A percentile compares a stretch with the other conserved stretches of the same genome.
Evolutionary conservation across 257 asterid genomes (phyloP).

Genomic region (Cordia subcordata): DNA sequence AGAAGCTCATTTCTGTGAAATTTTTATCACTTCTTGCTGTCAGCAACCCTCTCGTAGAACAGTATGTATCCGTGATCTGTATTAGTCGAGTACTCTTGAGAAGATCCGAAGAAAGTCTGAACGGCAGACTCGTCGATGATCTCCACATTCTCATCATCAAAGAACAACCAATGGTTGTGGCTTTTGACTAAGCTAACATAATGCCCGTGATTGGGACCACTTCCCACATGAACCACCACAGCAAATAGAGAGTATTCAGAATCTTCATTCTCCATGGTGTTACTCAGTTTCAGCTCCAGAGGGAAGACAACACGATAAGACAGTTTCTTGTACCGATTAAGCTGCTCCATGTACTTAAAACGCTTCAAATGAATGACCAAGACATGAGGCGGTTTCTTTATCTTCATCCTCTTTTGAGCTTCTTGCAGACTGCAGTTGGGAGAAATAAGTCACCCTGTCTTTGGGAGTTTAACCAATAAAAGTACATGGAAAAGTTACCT

Average conservation of each 20-base stretch:
- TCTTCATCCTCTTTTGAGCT: slow-evolving; percentile 84
- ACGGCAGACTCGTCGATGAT: slow-evolving; percentile 71
- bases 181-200: slow-evolving; percentile 81
- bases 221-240: slow-evolving; percentile 77
- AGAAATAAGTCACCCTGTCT: slow-evolving; percentile 7
- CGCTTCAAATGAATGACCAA: slow-evolving; percentile 80
- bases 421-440: slow-evolving; percentile 61
- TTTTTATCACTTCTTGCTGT: slow-evolving; percentile 19
- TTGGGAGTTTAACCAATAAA: background rate
- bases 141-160: slow-evolving; percentile 83
- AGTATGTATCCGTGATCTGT: slow-evolving; percentile 75
- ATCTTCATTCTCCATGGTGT: slow-evolving; percentile 52
- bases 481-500: slow-evolving; percentile 10
- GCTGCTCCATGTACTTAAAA: slow-evolving; percentile 77
- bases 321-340: slow-evolving; percentile 60
- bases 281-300: slow-evolving; percentile 63
- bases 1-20: background rate
- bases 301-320: slow-evolving; percentile 78
- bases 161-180: slow-evolving; percentile 75
- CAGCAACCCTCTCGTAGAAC: slow-evolving; percentile 52
- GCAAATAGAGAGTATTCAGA: slow-evolving; percentile 66
- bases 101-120: slow-evolving; percentile 77
- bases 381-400: slow-evolving; percentile 66
- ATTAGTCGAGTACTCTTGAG: slow-evolving; percentile 72
- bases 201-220: slow-evolving; percentile 80